Evolutionary conservation across 2,329 filamentous ascomycete genomes (phyloP).

Genomic region (Parafenestella ontariensis): DNA sequence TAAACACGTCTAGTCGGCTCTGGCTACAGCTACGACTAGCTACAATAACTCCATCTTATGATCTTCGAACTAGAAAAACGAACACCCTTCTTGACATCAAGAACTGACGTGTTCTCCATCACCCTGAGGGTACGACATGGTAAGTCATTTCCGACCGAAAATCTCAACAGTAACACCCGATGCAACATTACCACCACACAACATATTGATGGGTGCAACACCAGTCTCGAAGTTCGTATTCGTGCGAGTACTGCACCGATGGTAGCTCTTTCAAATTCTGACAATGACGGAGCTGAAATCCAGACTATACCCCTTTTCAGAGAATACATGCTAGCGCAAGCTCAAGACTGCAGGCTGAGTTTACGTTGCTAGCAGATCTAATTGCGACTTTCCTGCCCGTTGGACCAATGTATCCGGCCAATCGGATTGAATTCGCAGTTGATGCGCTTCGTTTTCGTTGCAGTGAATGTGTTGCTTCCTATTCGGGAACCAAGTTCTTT

Average conservation of each 20-base stretch:
- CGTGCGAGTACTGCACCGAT: not conserved
- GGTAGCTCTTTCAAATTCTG: not conserved
- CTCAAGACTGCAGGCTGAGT: too few relatives aligned
- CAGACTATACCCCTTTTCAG: not conserved
- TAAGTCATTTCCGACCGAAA: not conserved
- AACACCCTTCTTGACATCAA: not conserved
- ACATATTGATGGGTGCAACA: not conserved
- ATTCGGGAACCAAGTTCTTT: conserved; percentile 1
- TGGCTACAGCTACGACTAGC: not conserved
- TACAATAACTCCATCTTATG: not conserved
- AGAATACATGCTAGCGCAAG: not conserved
- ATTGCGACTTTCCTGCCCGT: too few relatives aligned
- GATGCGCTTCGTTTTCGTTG: conserved; percentile 9
- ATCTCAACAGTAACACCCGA: not conserved
- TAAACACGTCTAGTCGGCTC: too few relatives aligned
- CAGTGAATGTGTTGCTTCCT: conserved; percentile 2
- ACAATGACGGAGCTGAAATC: not conserved
- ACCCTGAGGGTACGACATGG: not conserved
- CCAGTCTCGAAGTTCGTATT: not conserved
- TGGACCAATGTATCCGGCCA: too few relatives aligned
- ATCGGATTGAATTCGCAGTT: not conserved
- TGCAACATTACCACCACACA: not conserved
- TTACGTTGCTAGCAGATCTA: too few relatives aligned
- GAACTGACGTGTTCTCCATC: not conserved
- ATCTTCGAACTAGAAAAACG: not conserved